These are phyloP conservation scores for Pythium monospermum DNA, from an alignment of 352 stramenopile genomes.

Conservation along the genomic window DNA sequence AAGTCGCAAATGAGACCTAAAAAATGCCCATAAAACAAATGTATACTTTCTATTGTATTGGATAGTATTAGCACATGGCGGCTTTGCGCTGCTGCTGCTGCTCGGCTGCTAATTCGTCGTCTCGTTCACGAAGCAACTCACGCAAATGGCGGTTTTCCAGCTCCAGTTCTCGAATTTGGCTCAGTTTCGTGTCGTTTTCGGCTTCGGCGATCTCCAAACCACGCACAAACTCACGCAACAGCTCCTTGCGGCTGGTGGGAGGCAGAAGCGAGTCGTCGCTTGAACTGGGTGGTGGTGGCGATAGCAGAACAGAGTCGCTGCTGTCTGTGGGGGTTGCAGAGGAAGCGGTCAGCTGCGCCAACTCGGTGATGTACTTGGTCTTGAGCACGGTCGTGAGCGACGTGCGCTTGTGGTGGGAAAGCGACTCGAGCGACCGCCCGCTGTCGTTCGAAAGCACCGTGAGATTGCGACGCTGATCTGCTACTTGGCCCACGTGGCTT, in stretches of 20 bases:
- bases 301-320: no score
- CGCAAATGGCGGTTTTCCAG: conserved; percentile 56
- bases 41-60: not conserved
- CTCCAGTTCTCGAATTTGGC: conserved; percentile 65
- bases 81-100: conserved; percentile 22
- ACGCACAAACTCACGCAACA: conserved; percentile 67
- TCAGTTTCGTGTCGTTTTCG: conserved; percentile 71
- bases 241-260: conserved; percentile 35
- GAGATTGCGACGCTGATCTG: no score
- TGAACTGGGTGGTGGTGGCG: no score
- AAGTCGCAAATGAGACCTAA: conserved; percentile 50
- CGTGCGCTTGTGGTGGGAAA: conserved; percentile 18
- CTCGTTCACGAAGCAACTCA: conserved; percentile 38
- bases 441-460: conserved; percentile 15
- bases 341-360: conserved; percentile 36
- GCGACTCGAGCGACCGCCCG: not conserved
- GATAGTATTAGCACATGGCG: not conserved
- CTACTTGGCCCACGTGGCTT: conserved; percentile 1
- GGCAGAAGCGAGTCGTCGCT: no score
- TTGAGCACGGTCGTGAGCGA: conserved; percentile 60
- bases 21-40: conserved; percentile 1
- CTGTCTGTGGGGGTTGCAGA: no score
- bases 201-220: conserved; percentile 66
- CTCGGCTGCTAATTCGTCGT: no score
- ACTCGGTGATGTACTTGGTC: conserved; percentile 49